Base-by-base conservation (phyloP, 2,329 filamentous ascomycete species). In the Alternaria atra region DNA sequence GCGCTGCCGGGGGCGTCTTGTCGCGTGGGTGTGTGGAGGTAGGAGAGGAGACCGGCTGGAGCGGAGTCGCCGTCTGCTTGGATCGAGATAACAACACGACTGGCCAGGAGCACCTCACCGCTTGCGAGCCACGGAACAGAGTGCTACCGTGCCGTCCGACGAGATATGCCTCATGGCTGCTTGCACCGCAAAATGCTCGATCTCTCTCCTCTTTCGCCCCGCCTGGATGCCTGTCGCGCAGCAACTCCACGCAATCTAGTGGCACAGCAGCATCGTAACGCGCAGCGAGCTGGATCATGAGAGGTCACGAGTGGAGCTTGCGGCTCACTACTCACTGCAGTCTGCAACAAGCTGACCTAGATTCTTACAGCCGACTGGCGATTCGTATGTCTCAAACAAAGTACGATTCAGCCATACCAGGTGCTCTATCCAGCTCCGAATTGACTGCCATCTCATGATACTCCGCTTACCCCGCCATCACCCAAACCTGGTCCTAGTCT, bases 61-160 rank as follows among this genome's bases (percentile, higher is more conserved):
- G 60, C 60, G 60, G 60, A 65, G 60, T 63, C 52, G 63, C 61
- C 61, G 61, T 51, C 34, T 54, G 52, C 43, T 54, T 53, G 55
- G 58, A 56, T 39, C 52, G 20, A 56, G 62, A 65, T 65, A 65
- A 62, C 37, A 25, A 37, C 4, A 52, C 46, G 40, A 57, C 27
- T 56, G 61, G 58, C 51, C 32, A n/a, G 35, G 55, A 20, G 46
- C 42, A 37, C 53, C 43, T 60, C 58, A 60, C 58, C 58, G 58
- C 58, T 57, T 39, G 35, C 48, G 35, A 32, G 17, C 52, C 40
- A 60, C 48, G 34, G 58, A 10, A 29, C 15, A 30, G 46, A 42
- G 27, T 35, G 34, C 47, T 44, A 25, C 37, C 52, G 35, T 60
- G 52, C 57, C 52, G 46, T 55, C 44, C 20, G 27, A 35, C 29